Base-by-base conservation (phyloP, 2,329 filamentous ascomycete species). In the Tolypocladium ovalisporum region DNA sequence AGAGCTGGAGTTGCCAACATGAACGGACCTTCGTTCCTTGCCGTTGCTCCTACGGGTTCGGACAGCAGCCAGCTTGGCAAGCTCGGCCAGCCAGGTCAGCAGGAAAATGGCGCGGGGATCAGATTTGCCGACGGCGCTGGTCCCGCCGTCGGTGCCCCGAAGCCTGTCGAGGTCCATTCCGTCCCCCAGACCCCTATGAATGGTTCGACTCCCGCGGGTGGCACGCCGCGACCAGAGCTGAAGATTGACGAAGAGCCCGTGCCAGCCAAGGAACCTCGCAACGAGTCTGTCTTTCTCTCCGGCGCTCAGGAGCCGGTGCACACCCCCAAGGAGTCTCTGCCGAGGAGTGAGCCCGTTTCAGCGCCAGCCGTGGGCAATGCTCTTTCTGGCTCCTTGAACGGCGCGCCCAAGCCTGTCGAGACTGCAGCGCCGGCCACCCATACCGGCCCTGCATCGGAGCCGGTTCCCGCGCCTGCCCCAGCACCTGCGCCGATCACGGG, bases 181-280 rank as follows among this genome's bases (percentile, higher is more conserved):
- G 67, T 69, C 9, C 69, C 70, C 22, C 62, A 73, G 61, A 75
- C 71, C 10, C 73, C 73, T 27, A 55, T 72, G 54, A 68, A 72
- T 47, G 62, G 63, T 22, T 58, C 59, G 52, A 73, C 72, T 34
- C 70, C 72, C 2, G 70, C 65, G 17, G 70, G 68, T 27, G 72
- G 67, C 36, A 70, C 68, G 3, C 71, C 70, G 8, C 62, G 69
- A 44, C 72, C 69, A 2, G 72, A 70, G 59, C 62, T 73, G 39
- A 68, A 67, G 34, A 65, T 72, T 54, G 57, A 65, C 6, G 64
- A 67, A 36, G 71, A 72, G 47, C 56, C 64, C 19, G 29, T 49
- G 44, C 54, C 63, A 17, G 10, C 56, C 39, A 62, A 67, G 49
- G 66, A 69, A 27, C 57, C 64, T 47, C 59, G 62, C 35, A 63